Conservation (phyloP, 441 rosid genomes). For the Rhodomyrtus psidioides region DNA sequence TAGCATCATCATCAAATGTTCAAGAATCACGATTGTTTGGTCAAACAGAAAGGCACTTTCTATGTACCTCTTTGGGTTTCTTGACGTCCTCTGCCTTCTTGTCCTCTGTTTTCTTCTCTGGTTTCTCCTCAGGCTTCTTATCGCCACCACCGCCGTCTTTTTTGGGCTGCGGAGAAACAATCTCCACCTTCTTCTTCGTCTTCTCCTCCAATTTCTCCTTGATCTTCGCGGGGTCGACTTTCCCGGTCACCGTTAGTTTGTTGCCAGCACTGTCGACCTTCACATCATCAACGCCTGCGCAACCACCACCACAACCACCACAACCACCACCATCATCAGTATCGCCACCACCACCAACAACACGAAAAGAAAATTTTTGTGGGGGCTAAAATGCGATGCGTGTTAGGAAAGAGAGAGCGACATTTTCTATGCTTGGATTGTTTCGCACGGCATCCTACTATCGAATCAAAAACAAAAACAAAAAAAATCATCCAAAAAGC, state of each 20-base stretch:
- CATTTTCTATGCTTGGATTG: background rate
- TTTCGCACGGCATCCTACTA: background rate
- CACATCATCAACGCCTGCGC: constrained; percentile 66
- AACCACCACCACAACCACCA: background rate
- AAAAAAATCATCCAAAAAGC: background rate
- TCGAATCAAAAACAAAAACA: background rate
- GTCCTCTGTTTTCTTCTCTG: constrained; percentile 13
- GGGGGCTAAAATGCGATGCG: background rate
- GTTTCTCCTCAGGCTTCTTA: constrained; percentile 28
- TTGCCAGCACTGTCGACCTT: constrained; percentile 39
- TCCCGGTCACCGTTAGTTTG: constrained; percentile 71
- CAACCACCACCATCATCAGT: background rate
- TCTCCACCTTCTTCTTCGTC: constrained; percentile 58
- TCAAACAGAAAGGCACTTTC: background rate
- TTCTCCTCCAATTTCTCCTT: constrained; percentile 47
- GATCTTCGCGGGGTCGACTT: constrained; percentile 54
- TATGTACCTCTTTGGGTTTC: constrained; percentile 63
- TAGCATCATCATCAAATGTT: background rate
- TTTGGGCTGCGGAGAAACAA: constrained; percentile 59
- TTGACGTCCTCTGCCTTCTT: constrained; percentile 41
- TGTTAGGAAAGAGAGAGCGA: background rate
- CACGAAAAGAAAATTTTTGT: background rate
- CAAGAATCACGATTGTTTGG: background rate
- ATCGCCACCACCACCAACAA: constrained; percentile 2
- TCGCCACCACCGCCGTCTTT: constrained; percentile 52